Base-by-base conservation (phyloP, 345 rosid genomes). In the Camelina neglecta region DNA sequence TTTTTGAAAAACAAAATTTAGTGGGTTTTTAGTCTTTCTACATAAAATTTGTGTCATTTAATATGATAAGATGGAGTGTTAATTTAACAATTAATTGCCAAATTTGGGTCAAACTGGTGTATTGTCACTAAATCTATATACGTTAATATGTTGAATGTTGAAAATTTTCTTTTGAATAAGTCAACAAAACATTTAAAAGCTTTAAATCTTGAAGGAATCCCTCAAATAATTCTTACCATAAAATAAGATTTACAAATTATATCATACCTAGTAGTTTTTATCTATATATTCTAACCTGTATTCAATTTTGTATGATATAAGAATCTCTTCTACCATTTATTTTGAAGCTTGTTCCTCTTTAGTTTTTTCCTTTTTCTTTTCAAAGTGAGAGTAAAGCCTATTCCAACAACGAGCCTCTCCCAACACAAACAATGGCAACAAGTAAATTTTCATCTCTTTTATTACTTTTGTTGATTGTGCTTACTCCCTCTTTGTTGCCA, bases 341-440 rank as follows among this genome's bases (percentile, higher is more conserved):
- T 71, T 60, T 21, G 13, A 23, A 23, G 6, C n/a, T 60, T 35
- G 39, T 2, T 60, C 54, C 42, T 49, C 23, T 20, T 35, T 60
- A 21, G 9, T 13, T 4, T 45, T 69, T n/a, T 39, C 3, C 26
- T 24, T 33, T 33, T 18, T 31, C 8, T 45, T 35, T n/a, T 20
- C 8, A 57, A 57, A 21, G 59, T 48, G 50, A 38, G 49, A 50
- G 38, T 16, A 11, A n/a, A 68, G 18, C 23, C 2, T 50, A 11
- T 11, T 49, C 11, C 16, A 10, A 3, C 23, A 26, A 35, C 4
- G 20, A 57, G 59, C 29, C 11, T 41, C 6, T 29, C 41, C 23
- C 45, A 41, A 39, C 60, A 26, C 5, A 39, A 4, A 29, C 0
- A 45, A 74, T 57, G 72, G 10, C 66, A 57, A 66, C 41, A 6